phyloP scores from a whole-genome alignment of 2,329 filamentous ascomycete genomes.

The Penicillium sp. region DNA sequence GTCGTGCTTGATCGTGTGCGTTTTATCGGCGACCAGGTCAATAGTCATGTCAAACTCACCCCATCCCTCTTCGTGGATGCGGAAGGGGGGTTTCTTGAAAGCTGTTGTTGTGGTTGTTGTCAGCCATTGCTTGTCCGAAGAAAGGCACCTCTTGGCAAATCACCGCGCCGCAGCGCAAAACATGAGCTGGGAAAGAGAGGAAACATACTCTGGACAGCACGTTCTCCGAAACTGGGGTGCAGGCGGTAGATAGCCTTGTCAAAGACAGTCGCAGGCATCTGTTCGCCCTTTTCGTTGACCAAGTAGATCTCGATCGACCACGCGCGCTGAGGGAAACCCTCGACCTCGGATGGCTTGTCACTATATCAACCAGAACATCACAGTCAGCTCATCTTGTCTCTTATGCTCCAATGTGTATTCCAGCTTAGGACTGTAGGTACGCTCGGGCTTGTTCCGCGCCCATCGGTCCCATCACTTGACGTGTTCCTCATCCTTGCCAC shows the following conservation, averaged over 20 bases:
- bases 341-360: slow-evolving; percentile 76
- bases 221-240: slow-evolving; percentile 89
- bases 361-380: slow-evolving; percentile 46
- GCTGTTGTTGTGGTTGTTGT: slow-evolving; percentile 51
- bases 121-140: background rate
- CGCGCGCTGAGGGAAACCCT: slow-evolving; percentile 87
- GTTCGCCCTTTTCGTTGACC: slow-evolving; percentile 81
- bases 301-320: slow-evolving; percentile 89
- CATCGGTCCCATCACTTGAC: background rate
- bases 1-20: slow-evolving; percentile 79
- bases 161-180: background rate
- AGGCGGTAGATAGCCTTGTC: slow-evolving; percentile 91
- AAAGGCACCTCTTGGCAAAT: background rate
- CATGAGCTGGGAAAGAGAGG: background rate
- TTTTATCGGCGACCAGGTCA: slow-evolving; percentile 82
- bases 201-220: slow-evolving; percentile 73
- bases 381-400: slow-evolving; percentile 9
- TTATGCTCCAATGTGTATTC: background rate
- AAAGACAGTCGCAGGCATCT: slow-evolving; percentile 80
- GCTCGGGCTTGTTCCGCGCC: background rate
- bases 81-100: slow-evolving; percentile 83
- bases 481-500: background rate
- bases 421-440: background rate
- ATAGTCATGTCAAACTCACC: slow-evolving; percentile 97
- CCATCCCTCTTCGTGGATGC: slow-evolving; percentile 93